A percentile compares a stretch with the other conserved stretches of the same genome.
Conservation (phyloP, 1,284 basidiomycete genomes). For the Schizophyllum amplum region DNA sequence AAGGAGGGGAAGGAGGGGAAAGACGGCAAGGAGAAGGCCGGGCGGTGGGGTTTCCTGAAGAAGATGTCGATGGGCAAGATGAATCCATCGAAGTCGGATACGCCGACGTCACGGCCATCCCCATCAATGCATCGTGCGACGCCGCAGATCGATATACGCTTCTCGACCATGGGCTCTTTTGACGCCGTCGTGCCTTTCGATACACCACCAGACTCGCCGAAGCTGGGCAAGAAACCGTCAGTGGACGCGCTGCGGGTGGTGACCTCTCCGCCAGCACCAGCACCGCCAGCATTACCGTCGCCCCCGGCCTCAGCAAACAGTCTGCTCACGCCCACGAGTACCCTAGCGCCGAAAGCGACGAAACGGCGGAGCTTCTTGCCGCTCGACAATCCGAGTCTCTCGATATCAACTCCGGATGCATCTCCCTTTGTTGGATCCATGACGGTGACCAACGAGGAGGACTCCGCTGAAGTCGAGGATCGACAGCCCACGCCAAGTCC, state of each 20-base stretch:
- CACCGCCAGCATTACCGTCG: conserved; percentile 6
- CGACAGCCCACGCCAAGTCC: conserved; percentile 25
- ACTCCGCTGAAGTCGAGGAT: conserved; percentile 24
- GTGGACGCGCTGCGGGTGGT: conserved; percentile 16
- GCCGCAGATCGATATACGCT: conserved; percentile 53
- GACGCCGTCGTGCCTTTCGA: conserved; percentile 28
- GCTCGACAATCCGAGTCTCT: conserved; percentile 42
- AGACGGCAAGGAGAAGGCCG: conserved; percentile 50
- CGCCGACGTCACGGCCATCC: conserved; percentile 31
- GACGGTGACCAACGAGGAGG: conserved; percentile 36
- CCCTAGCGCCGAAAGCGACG: conserved; percentile 36
- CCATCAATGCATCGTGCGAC: conserved; percentile 7
- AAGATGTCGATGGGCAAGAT: conserved; percentile 95
- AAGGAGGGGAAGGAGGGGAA: conserved; percentile 34
- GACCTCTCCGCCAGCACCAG: conserved; percentile 10
- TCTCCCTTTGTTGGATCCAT: conserved; percentile 52
- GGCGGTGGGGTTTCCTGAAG: conserved; percentile 88
- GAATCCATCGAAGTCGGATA: conserved; percentile 35
- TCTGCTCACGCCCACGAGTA: not conserved
- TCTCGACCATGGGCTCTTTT: conserved; percentile 58
- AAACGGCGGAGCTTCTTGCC: conserved; percentile 85
- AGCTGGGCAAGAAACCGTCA: conserved; percentile 20
- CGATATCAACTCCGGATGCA: conserved; percentile 52
- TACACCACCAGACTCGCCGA: conserved; percentile 21
- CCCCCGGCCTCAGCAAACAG: conserved; percentile 18